Conservation (phyloP, 2,329 filamentous ascomycete species). For the Fonsecaea monophora region DNA sequence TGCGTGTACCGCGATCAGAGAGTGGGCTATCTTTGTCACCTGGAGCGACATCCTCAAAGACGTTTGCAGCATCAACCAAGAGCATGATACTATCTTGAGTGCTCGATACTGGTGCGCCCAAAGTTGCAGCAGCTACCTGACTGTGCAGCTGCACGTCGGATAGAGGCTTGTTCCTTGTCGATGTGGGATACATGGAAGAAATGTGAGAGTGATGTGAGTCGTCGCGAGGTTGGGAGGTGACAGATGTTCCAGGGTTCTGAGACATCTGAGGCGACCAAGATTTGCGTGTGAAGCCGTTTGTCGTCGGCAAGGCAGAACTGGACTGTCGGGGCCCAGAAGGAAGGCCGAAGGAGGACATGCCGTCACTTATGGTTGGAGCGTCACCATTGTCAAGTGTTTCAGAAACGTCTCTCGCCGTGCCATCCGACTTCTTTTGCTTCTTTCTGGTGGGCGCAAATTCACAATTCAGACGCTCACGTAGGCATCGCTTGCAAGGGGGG, state of each 20-base stretch:
- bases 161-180: constrained; percentile 6
- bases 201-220: constrained; percentile 7
- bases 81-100: constrained; percentile 34
- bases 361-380: constrained; percentile 12
- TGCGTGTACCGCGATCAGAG: constrained; percentile 30
- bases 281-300: constrained; percentile 21
- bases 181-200: constrained; percentile 8
- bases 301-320: constrained; percentile 16
- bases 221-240: constrained; percentile 32
- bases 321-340: constrained; percentile 2
- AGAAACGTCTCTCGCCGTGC: constrained; percentile 31
- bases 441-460: constrained; percentile 94
- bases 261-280: constrained; percentile 26
- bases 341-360: constrained; percentile 17
- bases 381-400: constrained; percentile 13
- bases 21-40: constrained; percentile 29
- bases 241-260: constrained; percentile 15
- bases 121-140: constrained; percentile 31
- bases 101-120: constrained; percentile 31
- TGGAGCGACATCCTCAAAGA: constrained; percentile 30
- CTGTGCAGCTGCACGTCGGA: constrained; percentile 33
- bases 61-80: constrained; percentile 33
- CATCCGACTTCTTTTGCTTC: constrained; percentile 73
- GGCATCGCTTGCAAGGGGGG: constrained; percentile 90
- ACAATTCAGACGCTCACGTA: constrained; percentile 94